phyloP scores from a whole-genome alignment of 164 flowering plant species.

The Magnolia sinica region DNA sequence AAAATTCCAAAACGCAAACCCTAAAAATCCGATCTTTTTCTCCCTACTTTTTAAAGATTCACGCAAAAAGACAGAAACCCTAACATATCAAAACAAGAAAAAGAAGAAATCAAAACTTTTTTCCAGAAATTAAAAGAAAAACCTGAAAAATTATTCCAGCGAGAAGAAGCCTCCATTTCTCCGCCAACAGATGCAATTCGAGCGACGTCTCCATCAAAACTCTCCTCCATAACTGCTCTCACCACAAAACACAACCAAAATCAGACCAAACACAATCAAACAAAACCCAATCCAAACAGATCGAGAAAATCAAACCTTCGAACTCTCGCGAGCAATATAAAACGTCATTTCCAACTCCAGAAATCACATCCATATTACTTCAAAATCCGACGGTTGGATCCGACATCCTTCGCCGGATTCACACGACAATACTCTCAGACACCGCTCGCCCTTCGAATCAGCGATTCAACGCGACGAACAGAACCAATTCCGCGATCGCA shows the following conservation, averaged over 20 bases:
- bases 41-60: background rate
- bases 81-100: background rate
- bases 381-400: conserved; percentile 29
- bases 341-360: conserved; percentile 51
- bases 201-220: conserved; percentile 61
- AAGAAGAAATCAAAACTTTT: background rate
- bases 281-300: conserved; percentile 1
- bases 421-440: background rate
- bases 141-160: conserved; percentile 88
- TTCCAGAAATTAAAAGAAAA: background rate
- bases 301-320: conserved; percentile 54
- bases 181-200: conserved; percentile 67
- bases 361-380: conserved; percentile 53
- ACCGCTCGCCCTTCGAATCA: background rate
- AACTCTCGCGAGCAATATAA: conserved; percentile 91
- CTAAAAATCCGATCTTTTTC: background rate
- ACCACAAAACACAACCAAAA: conserved; percentile 8
- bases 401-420: conserved; percentile 26
- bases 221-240: conserved; percentile 82
- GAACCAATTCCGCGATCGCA: background rate
- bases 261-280: conserved; percentile 3
- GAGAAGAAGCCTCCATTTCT: conserved; percentile 83
- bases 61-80: background rate
- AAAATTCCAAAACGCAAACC: background rate
- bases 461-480: background rate